Conservation (phyloP, 768 basidiomycete species). For the Russula brevipes region DNA sequence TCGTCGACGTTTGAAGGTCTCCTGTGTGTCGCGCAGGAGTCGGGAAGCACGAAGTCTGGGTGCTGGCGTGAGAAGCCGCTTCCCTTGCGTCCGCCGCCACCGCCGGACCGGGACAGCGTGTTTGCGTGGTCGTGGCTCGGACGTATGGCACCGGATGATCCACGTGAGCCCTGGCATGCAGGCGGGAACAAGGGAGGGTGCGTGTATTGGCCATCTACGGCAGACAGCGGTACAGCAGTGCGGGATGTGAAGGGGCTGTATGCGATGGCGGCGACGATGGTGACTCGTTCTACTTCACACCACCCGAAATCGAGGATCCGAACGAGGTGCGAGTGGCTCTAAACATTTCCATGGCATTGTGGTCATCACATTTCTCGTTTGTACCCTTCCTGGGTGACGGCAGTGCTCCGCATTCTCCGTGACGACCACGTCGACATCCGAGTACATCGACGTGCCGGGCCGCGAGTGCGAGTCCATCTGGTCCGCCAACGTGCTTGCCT, state of each 20-base stretch:
- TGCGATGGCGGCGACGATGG: constrained; percentile 10
- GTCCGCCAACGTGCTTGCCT: constrained; percentile 22
- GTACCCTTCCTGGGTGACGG: too few species aligned
- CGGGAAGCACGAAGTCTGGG: background rate
- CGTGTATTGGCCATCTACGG: constrained; percentile 6
- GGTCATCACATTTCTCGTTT: background rate
- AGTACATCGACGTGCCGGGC: constrained; percentile 32
- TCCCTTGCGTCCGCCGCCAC: constrained; percentile 15
- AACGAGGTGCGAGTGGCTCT: constrained; percentile 13
- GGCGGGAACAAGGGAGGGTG: background rate
- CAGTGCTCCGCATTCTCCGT: constrained; percentile 35
- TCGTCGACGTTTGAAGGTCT: constrained; percentile 25
- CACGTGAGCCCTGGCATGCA: constrained; percentile 16
- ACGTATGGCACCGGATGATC: constrained; percentile 13
- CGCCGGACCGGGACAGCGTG: constrained; percentile 22
- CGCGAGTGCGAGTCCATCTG: constrained; percentile 19
- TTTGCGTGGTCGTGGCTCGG: constrained; percentile 26
- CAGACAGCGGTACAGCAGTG: constrained; percentile 7
- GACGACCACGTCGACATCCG: constrained; percentile 35
- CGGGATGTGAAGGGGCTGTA: constrained; percentile 7
- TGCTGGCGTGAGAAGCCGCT: constrained; percentile 19
- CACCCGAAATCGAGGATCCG: constrained; percentile 16
- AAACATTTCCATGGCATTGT: background rate
- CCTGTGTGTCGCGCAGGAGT: background rate
- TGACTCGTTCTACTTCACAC: constrained; percentile 17